A percentile compares a stretch with the other conserved stretches of the same genome.
These are phyloP conservation scores for Litchi chinensis DNA, from an alignment of 345 rosid genomes.

Conservation along the genomic window DNA sequence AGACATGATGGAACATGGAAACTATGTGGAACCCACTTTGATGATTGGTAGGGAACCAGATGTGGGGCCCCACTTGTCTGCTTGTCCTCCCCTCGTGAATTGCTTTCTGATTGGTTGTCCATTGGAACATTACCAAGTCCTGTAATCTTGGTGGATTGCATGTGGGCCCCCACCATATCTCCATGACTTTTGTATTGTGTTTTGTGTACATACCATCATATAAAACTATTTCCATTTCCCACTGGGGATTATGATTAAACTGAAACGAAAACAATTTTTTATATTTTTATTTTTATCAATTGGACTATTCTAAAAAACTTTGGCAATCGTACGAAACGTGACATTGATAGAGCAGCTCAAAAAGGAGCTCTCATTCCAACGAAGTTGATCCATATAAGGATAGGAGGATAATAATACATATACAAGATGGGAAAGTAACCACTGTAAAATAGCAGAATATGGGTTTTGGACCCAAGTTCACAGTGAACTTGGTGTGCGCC, in stretches of 20 bases:
- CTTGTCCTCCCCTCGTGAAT: constrained; percentile 38
- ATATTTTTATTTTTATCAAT: no score
- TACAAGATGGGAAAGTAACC: no score
- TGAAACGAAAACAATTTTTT: not conserved
- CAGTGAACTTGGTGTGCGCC: no score
- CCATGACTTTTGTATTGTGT: not conserved
- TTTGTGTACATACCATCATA: not conserved
- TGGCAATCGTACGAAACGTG: no score
- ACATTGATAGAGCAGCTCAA: no score
- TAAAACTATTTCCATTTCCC: not conserved
- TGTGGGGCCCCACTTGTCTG: constrained; percentile 50
- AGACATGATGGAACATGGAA: constrained; percentile 34
- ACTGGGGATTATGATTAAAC: not conserved
- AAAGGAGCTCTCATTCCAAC: no score
- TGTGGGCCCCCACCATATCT: constrained; percentile 14
- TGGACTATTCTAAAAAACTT: no score
- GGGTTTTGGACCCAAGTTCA: no score
- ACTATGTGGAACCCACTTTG: constrained; percentile 40
- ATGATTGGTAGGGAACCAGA: constrained; percentile 61
- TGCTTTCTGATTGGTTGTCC: constrained; percentile 24
- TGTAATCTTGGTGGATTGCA: constrained; percentile 41
- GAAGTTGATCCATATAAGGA: no score
- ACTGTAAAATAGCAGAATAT: no score
- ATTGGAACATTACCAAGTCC: constrained; percentile 11
- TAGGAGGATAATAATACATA: no score